These are phyloP conservation scores for Calocybe gangraenosa DNA, from an alignment of 768 basidiomycete species.

Conservation along the genomic window DNA sequence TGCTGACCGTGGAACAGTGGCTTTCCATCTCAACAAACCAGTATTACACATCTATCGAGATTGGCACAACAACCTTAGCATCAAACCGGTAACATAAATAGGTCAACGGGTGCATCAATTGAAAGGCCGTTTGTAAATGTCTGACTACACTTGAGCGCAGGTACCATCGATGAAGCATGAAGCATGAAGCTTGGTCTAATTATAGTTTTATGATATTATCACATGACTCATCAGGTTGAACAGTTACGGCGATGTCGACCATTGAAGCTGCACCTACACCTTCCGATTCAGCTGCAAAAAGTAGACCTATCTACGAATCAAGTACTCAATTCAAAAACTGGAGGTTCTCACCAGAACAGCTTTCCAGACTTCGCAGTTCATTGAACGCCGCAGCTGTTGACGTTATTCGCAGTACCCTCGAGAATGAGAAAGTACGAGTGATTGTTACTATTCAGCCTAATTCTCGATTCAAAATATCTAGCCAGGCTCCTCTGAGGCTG, in stretches of 20 bases:
- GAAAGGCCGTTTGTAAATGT: slow-evolving; percentile 31
- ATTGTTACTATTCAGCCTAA: slow-evolving; percentile 11
- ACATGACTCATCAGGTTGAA: too few species aligned
- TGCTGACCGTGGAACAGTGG: too few species aligned
- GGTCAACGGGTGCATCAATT: too few species aligned
- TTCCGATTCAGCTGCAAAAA: slow-evolving; percentile 8
- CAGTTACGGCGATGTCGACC: slow-evolving; percentile 6
- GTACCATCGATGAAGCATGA: slow-evolving; percentile 4
- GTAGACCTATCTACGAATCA: slow-evolving; percentile 61
- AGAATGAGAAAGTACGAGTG: slow-evolving; percentile 66
- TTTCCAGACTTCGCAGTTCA: slow-evolving; percentile 54
- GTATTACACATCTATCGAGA: slow-evolving; percentile 24
- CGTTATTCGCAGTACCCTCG: slow-evolving; percentile 73
- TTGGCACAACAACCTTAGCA: slow-evolving; percentile 21
- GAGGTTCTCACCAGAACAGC: slow-evolving; percentile 74
- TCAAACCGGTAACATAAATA: slow-evolving; percentile 26
- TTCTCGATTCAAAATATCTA: slow-evolving; percentile 26
- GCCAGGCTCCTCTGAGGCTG: slow-evolving; percentile 70
- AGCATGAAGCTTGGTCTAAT: too few species aligned
- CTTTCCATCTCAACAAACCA: slow-evolving; percentile 30
- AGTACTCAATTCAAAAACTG: slow-evolving; percentile 86
- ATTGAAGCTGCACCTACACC: background rate
- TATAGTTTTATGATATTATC: too few species aligned
- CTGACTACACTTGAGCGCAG: slow-evolving; percentile 25
- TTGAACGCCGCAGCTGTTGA: slow-evolving; percentile 76